phyloP scores from a whole-genome alignment of 2,329 filamentous ascomycete species.

The Sporothrix curviconia region DNA sequence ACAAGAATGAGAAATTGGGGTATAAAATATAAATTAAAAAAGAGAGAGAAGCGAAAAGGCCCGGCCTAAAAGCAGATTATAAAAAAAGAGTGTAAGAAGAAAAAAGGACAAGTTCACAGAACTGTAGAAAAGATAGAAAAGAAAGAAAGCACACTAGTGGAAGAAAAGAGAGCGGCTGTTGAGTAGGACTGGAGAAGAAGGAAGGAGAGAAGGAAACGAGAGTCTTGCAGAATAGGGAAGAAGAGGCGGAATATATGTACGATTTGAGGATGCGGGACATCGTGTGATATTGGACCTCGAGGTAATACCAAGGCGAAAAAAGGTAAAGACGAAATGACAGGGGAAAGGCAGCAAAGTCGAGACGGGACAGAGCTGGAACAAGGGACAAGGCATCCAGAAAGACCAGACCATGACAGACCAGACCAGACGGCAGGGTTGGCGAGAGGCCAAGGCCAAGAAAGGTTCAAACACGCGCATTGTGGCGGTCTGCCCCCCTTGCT shows the following conservation, averaged over 20 bases:
- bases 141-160: constrained; percentile 10
- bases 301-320: no score
- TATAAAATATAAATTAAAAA: no score
- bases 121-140: constrained; percentile 17
- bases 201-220: not conserved
- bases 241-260: constrained; percentile 5
- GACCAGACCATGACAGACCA: not conserved
- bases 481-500: not conserved
- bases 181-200: constrained; percentile 10
- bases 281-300: no score
- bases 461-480: constrained; percentile 2
- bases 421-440: constrained; percentile 4
- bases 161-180: constrained; percentile 9
- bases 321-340: not conserved
- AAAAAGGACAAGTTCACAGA: constrained; percentile 17
- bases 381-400: constrained; percentile 1
- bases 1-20: constrained; percentile 2
- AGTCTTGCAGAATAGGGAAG: not conserved
- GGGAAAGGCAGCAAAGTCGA: constrained; percentile 8
- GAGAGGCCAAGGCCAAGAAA: not conserved
- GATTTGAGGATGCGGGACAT: not conserved
- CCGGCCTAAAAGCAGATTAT: constrained; percentile 17
- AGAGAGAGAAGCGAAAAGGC: constrained; percentile 10
- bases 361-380: constrained; percentile 11
- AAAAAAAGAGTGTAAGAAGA: constrained; percentile 8